phyloP scores from a whole-genome alignment of 2,329 filamentous ascomycete species.

The Tricladium varicosporioides region DNA sequence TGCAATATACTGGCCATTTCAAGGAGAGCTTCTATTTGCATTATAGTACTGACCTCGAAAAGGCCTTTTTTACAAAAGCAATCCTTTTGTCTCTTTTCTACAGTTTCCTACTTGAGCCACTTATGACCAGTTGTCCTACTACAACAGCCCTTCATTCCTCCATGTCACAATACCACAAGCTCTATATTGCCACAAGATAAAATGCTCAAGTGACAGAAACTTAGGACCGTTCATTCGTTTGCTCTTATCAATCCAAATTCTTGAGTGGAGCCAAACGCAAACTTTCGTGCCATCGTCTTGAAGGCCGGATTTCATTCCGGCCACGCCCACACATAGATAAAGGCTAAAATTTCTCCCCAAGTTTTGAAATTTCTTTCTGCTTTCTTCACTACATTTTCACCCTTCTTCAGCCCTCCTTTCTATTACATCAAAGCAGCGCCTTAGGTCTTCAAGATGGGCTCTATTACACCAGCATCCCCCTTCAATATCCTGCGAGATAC shows the following conservation, averaged over 20 bases:
- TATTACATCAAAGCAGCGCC: constrained; percentile 1
- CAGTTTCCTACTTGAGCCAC: no score
- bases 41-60: no score
- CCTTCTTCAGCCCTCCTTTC: constrained; percentile 1
- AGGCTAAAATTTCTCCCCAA: constrained; percentile 22
- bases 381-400: constrained; percentile 11
- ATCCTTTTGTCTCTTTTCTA: no score
- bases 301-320: constrained; percentile 33
- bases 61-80: no score
- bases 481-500: constrained; percentile 66
- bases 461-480: constrained; percentile 25
- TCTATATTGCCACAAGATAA: background rate
- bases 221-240: constrained; percentile 8
- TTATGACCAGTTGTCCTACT: background rate
- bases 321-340: constrained; percentile 27
- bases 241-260: constrained; percentile 23
- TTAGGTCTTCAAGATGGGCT: constrained; percentile 30
- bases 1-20: background rate
- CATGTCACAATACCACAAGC: background rate
- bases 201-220: background rate
- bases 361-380: constrained; percentile 16
- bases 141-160: background rate
- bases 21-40: background rate
- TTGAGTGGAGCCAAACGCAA: constrained; percentile 9
- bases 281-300: constrained; percentile 13